These are phyloP conservation scores for Saprolegnia parasitica DNA, from an alignment of 352 stramenopile species.

Conservation along the genomic window DNA sequence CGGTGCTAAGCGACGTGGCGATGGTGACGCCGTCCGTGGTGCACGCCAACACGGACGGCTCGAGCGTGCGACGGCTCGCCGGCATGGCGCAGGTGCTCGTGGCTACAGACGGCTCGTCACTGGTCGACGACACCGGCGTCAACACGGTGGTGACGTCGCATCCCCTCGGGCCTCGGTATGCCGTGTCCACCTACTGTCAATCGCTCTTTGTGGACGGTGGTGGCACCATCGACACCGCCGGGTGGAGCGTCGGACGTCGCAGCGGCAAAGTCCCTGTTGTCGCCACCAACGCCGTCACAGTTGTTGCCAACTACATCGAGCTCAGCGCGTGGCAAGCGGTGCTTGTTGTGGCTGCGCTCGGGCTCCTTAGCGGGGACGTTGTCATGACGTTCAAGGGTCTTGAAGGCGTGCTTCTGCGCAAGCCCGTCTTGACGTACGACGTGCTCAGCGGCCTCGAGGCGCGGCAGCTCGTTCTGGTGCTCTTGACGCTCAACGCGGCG, in stretches of 20 bases:
- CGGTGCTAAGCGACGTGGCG: background rate
- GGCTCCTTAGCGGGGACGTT: background rate
- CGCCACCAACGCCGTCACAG: background rate
- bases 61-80: background rate
- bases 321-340: background rate
- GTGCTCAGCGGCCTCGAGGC: background rate
- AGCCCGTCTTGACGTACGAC: constrained; percentile 13
- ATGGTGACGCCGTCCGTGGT: background rate
- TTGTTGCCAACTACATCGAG: background rate
- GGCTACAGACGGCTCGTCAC: background rate
- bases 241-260: background rate
- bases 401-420: background rate
- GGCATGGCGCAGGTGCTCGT: background rate
- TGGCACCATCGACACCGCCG: background rate
- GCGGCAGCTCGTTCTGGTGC: background rate
- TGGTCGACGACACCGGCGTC: background rate
- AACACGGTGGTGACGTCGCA: background rate
- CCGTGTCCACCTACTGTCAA: background rate
- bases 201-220: background rate
- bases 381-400: constrained; percentile 3
- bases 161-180: background rate
- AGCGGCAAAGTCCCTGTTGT: background rate
- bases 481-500: background rate
- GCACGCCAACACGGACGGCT: constrained; percentile 4
- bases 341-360: background rate